These are phyloP conservation scores for Peniophora sp. DNA, from an alignment of 1,284 basidiomycete genomes.

Conservation along the genomic window DNA sequence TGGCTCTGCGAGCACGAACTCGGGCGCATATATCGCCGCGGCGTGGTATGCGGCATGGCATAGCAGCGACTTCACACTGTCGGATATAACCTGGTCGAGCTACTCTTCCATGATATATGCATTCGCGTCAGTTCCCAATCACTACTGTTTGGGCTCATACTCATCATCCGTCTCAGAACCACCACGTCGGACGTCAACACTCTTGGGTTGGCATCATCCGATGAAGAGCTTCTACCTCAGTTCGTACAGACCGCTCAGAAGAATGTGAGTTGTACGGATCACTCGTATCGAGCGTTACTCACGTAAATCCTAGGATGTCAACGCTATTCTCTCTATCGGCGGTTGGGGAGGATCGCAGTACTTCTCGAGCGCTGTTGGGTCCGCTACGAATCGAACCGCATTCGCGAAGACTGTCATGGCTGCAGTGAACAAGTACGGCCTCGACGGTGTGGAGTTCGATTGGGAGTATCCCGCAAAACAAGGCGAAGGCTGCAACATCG, in stretches of 20 bases:
- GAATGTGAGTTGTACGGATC: slow-evolving; percentile 43
- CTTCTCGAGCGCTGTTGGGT: slow-evolving; percentile 72
- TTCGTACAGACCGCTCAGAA: slow-evolving; percentile 49
- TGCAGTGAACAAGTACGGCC: slow-evolving; percentile 54
- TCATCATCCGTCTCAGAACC: slow-evolving; percentile 11
- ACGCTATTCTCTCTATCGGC: slow-evolving; percentile 75
- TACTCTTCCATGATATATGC: slow-evolving; percentile 49
- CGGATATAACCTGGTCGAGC: slow-evolving; percentile 44
- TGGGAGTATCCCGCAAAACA: slow-evolving; percentile 76
- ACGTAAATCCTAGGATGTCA: slow-evolving; percentile 38
- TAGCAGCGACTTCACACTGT: slow-evolving; percentile 29
- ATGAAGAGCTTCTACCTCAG: slow-evolving; percentile 34
- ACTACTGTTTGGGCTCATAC: neutral
- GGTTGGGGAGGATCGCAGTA: slow-evolving; percentile 79
- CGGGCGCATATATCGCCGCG: slow-evolving; percentile 28
- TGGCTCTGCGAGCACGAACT: slow-evolving; percentile 7
- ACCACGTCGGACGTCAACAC: slow-evolving; percentile 39
- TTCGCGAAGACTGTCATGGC: slow-evolving; percentile 61
- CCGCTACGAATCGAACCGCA: slow-evolving; percentile 47
- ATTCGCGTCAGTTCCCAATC: slow-evolving; percentile 41
- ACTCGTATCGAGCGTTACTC: neutral
- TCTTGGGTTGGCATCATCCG: slow-evolving; percentile 33
- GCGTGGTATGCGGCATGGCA: slow-evolving; percentile 58
- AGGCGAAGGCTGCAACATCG: slow-evolving; percentile 62
- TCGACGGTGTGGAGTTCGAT: slow-evolving; percentile 88